Evolutionary conservation across 306 rosid genomes (phyloP).

Genomic region (Quercus ilex): DNA sequence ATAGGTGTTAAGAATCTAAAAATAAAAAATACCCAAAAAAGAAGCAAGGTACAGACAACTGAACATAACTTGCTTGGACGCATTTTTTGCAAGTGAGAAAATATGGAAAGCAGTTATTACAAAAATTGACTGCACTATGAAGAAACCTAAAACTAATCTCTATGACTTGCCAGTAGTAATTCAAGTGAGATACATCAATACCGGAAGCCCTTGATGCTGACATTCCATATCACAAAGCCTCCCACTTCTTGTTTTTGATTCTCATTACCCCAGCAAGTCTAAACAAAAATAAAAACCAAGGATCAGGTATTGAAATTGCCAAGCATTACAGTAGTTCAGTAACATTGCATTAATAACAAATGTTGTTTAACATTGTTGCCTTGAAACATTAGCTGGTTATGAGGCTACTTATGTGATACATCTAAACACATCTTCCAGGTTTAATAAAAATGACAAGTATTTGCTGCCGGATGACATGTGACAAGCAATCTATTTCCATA

Average conservation of each 20-base stretch:
- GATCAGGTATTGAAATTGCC: constrained; percentile 22
- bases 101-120: neutral
- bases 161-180: constrained; percentile 24
- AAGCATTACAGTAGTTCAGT: neutral
- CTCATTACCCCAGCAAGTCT: constrained; percentile 16
- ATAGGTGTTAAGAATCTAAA: constrained; percentile 14
- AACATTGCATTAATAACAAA: neutral
- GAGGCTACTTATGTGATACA: neutral
- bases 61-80: constrained; percentile 11
- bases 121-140: constrained; percentile 24
- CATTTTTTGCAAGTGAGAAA: constrained; percentile 17
- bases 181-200: constrained; percentile 10
- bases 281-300: constrained; percentile 19
- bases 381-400: neutral
- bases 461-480: neutral
- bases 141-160: constrained; percentile 26
- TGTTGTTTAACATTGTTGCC: neutral
- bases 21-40: neutral
- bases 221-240: constrained; percentile 8
- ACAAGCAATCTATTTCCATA: neutral
- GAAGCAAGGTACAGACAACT: constrained; percentile 1
- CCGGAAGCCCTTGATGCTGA: constrained; percentile 26
- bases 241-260: constrained; percentile 16
- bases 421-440: neutral
- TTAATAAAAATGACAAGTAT: neutral